Base-by-base conservation (phyloP, 805 yeast species). In the Candida lessepsii region DNA sequence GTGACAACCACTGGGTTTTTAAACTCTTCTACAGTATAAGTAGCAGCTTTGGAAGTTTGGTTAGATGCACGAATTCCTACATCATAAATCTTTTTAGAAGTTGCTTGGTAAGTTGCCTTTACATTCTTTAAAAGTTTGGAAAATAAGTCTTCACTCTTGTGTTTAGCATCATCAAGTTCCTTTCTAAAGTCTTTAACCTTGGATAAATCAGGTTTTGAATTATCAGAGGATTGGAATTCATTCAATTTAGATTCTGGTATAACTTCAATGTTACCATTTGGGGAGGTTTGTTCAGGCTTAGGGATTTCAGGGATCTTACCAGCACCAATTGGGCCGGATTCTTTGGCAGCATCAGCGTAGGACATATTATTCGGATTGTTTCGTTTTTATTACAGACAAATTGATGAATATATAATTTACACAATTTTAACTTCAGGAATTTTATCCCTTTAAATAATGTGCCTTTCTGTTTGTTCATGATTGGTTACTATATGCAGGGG, bases 1-100 rank as follows among this genome's bases (percentile, higher is more conserved):
- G 76, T 58, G 14, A 75, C 61, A 33, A 81, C 83, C 3, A 75
- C 83, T 0, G 86, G 86, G 63, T 81, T 80, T 52, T 78, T 69
- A 47, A 80, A 65, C 56, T 79, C 84, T 10, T 24, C 16, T 13
- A 28, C 30, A 19, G 40, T 21, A 17, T n/a, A 7, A 14, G 16
- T 16, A 4, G 27, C 29, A 32, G 14, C 16, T 18, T 27, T 27
- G 7, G 9, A 7, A 9, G 36, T 11, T 31, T 41, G 17, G 10
- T 23, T 11, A n/a, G 31, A 20, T 11, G 34, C 35, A 11, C 14
- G 7, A 29, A 38, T 16, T 10, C 45, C 45, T n/a, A 42, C 15
- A 11, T 42, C 45, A 19, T 34, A 29, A 29, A 38, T 17, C n/a
- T 34, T 38, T 8, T 24, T 19, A 6, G 23, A 18, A 11, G 37